Evolutionary conservation across 495 filamentous ascomycete genomes (phyloP), one percentile per base, ranked within the genome.

Genomic region (Amniculicola lignicola): DNA sequence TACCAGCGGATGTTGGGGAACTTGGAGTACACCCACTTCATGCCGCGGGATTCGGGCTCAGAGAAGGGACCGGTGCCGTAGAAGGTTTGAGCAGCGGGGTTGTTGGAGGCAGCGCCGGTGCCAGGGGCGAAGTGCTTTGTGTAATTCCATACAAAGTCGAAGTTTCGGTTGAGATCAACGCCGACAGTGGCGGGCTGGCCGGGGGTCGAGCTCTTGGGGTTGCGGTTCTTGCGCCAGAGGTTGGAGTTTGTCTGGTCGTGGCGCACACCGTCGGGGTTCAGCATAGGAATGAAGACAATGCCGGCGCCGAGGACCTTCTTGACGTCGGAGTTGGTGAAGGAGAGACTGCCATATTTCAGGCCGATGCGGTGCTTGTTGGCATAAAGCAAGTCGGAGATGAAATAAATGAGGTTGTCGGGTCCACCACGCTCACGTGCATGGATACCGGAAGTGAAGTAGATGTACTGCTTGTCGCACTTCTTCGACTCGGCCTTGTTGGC

Each of bases 171-270:
- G 59, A 82, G 77, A 59, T 85, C 82, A 16, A 68, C 72, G 24
- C 82, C 82, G 33, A 82, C 33, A 5, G 18, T 31, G 11, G 24
- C 31, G 0, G 55, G 24, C 10, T 58, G 35, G 24, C 43, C 25
- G 3, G 71, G 61, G 25, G 57, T 48, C 1, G 45, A 71, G 3
- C 63, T 55, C 29, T 62, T 66, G 2, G 69, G 63, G 36, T 80
- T 77, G 1, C 82, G 74, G 70, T 84, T 85, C 69, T 85, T 85
- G 61, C 82, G 75, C 82, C 82, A 85, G 23, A 83, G 69, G 6
- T 80, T 74, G 54, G 78, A 65, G 25, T 48, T 76, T 12, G 76
- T 76, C 54, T 85, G 82, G 0, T 77, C 78, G 71, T 81, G 83
- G 24, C 79, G 70, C 63, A 85, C 84, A 42, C 79, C 82, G 62